phyloP scores from a whole-genome alignment of 2,329 filamentous ascomycete species.

The Mollisiaceae sp. region DNA sequence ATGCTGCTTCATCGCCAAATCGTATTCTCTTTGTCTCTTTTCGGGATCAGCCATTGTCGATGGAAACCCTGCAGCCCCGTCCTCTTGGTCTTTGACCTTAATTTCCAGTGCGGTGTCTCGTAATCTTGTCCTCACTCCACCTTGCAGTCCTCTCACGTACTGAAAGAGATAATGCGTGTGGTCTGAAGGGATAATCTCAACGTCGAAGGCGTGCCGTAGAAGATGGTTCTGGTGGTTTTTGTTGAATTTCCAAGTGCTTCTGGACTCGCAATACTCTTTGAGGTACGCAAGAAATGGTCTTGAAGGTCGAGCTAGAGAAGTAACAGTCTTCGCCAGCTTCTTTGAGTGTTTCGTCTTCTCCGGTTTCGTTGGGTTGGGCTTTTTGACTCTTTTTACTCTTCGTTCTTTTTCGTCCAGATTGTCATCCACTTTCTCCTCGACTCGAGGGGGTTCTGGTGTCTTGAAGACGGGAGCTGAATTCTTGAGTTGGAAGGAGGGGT shows the following conservation, averaged over 20 bases:
- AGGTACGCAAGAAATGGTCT: conserved; percentile 78
- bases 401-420: conserved; percentile 40
- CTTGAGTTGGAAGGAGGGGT: conserved; percentile 35
- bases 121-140: conserved; percentile 72
- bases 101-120: conserved; percentile 68
- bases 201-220: conserved; percentile 80
- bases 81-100: conserved; percentile 60
- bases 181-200: conserved; percentile 70
- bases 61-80: conserved; percentile 53
- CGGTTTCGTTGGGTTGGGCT: conserved; percentile 28
- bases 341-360: conserved; percentile 27
- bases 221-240: conserved; percentile 88
- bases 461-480: conserved; percentile 34
- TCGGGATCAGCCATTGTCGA: conserved; percentile 53
- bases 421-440: conserved; percentile 39
- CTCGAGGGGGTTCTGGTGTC: conserved; percentile 36
- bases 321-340: conserved; percentile 29
- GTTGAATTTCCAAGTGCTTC: conserved; percentile 89
- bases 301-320: conserved; percentile 43
- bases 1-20: conserved; percentile 51
- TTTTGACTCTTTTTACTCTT: conserved; percentile 39
- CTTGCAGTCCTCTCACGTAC: conserved; percentile 82
- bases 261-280: conserved; percentile 72
- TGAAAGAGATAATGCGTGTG: conserved; percentile 73
- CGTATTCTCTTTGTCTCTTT: conserved; percentile 60